Conservation (phyloP, 2,329 filamentous ascomycete species). For the Arachnopeziza araneosa region DNA sequence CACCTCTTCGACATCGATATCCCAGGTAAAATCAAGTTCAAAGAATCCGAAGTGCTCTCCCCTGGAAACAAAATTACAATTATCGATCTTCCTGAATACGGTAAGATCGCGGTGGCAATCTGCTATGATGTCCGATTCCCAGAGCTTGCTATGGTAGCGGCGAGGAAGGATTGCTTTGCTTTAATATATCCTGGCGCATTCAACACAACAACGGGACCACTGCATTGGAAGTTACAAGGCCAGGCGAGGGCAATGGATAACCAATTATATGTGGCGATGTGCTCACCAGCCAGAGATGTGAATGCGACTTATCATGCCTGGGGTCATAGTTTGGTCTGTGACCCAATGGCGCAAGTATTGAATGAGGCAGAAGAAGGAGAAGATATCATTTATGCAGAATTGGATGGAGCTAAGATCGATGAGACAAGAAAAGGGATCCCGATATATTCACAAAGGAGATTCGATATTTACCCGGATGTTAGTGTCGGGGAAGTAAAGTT, state of each 20-base stretch:
- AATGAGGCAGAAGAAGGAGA: slow-evolving; percentile 74
- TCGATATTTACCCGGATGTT: slow-evolving; percentile 93
- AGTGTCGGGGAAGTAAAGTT: slow-evolving; percentile 47
- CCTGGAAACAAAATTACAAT: slow-evolving; percentile 82
- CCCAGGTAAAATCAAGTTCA: slow-evolving; percentile 87
- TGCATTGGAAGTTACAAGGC: slow-evolving; percentile 86
- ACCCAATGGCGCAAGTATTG: slow-evolving; percentile 81
- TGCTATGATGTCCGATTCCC: slow-evolving; percentile 98
- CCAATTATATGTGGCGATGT: slow-evolving; percentile 88
- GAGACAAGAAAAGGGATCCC: slow-evolving; percentile 80
- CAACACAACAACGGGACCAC: slow-evolving; percentile 83
- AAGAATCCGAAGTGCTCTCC: slow-evolving; percentile 81
- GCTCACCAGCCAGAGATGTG: slow-evolving; percentile 81
- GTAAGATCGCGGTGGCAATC: slow-evolving; percentile 81
- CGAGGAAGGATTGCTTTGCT: slow-evolving; percentile 78
- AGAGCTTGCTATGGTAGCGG: slow-evolving; percentile 84
- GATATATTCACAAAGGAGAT: slow-evolving; percentile 75
- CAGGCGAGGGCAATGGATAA: slow-evolving; percentile 86
- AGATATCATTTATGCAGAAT: slow-evolving; percentile 66
- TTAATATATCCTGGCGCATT: slow-evolving; percentile 95
- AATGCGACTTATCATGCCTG: slow-evolving; percentile 77
- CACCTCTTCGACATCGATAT: slow-evolving; percentile 98
- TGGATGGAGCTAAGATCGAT: slow-evolving; percentile 63
- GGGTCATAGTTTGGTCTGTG: slow-evolving; percentile 84
- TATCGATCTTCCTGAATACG: slow-evolving; percentile 82